A percentile compares a stretch with the other conserved stretches of the same genome.
phyloP scores from a whole-genome alignment of 257 asterid species.

The Solanum gracilifrons region DNA sequence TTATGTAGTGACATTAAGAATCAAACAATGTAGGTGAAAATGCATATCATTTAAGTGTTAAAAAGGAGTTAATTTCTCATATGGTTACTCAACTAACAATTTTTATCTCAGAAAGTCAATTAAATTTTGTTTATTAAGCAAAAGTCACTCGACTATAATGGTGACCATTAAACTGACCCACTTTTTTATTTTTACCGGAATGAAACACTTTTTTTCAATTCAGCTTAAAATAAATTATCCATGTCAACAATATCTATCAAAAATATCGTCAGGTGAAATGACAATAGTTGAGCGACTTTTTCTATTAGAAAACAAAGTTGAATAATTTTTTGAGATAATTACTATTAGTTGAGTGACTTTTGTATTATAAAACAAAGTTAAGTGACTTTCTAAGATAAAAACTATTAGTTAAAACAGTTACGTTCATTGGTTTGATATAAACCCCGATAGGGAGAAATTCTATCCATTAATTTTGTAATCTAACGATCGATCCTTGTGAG shows the following conservation, averaged over 20 bases:
- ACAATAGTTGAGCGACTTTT: neutral
- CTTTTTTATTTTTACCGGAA: neutral
- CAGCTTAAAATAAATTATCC: neutral
- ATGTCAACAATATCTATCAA: neutral
- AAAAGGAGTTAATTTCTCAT: neutral
- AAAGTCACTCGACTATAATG: neutral
- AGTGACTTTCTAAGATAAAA: neutral
- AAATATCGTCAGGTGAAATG: neutral
- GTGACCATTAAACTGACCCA: neutral
- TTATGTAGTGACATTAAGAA: neutral
- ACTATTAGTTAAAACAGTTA: too few species aligned
- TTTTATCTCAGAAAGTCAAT: neutral
- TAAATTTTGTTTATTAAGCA: too few species aligned
- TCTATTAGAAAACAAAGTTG: too few species aligned
- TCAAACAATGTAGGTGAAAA: neutral
- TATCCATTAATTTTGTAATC: neutral
- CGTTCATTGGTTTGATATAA: neutral
- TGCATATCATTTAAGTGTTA: neutral
- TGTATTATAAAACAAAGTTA: neutral
- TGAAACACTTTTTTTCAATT: neutral
- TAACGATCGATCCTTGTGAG: neutral
- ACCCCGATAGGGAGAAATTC: neutral
- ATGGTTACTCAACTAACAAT: too few species aligned
- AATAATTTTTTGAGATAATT: neutral
- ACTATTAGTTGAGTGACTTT: neutral